Percentiles rank a stretch among this genome's conserved stretches.
Conservation (phyloP, 78 protist species). For the Anaeramoeba flamelloides region DNA sequence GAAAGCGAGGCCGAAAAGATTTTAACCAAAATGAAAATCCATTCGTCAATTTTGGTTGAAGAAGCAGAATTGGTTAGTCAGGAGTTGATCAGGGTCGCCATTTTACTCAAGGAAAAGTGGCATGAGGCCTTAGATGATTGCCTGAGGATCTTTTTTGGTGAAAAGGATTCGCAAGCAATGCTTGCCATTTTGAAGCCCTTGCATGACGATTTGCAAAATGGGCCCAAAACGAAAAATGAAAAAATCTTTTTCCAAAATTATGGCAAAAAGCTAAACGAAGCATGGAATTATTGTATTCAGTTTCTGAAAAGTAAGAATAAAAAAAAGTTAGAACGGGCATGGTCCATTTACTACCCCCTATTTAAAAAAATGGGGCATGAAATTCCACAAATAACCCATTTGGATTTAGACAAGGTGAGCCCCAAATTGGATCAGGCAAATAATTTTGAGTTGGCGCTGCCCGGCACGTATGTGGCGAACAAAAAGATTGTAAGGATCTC, state of each 20-base stretch:
- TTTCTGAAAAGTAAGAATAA: background rate
- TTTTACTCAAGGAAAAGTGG: constrained; percentile 94
- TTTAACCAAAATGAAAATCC: background rate
- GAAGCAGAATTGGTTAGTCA: constrained; percentile 66
- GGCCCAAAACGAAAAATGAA: background rate
- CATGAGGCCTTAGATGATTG: constrained; percentile 93
- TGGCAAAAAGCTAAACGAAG: background rate
- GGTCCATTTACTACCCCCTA: background rate
- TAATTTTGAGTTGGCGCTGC: constrained; percentile 82
- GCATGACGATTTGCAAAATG: background rate
- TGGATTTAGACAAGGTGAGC: constrained; percentile 73
- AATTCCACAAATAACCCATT: constrained; percentile 2
- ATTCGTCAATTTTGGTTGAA: constrained; percentile 9
- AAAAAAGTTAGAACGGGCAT: background rate
- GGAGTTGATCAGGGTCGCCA: constrained; percentile 91
- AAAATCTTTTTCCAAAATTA: background rate
- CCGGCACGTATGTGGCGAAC: constrained; percentile 62
- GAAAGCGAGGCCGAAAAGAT: background rate
- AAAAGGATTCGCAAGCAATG: constrained; percentile 58
- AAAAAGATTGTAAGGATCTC: background rate
- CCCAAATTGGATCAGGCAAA: constrained; percentile 42
- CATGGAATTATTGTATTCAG: background rate
- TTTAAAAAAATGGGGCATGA: background rate
- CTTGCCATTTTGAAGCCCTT: constrained; percentile 7
- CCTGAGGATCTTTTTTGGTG: constrained; percentile 64